Conservation (phyloP, 345 rosid genomes). For the Lepidium africanum region DNA sequence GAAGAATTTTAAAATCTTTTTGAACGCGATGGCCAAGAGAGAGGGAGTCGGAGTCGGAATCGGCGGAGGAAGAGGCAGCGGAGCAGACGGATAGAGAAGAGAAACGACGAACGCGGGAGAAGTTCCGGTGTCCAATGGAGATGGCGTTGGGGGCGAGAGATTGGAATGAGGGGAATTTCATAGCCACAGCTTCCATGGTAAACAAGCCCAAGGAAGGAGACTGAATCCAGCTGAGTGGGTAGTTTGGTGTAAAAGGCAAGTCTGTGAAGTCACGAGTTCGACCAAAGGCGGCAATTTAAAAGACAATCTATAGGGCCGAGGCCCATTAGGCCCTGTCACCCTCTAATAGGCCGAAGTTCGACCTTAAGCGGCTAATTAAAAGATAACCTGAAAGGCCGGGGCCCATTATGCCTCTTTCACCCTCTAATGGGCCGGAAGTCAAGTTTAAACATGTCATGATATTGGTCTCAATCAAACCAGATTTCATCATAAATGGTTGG, state of each 20-base stretch:
- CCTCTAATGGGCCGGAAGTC: not conserved
- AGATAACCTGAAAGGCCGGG: no score
- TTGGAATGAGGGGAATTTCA: constrained; percentile 46
- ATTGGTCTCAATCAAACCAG: not conserved
- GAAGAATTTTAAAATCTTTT: constrained; percentile 80
- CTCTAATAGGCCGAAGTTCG: no score
- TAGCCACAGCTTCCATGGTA: constrained; percentile 50
- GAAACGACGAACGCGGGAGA: constrained; percentile 6
- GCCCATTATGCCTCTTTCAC: no score
- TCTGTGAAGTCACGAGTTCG: not conserved
- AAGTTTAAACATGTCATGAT: not conserved
- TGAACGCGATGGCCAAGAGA: constrained; percentile 78
- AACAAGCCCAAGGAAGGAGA: not conserved
- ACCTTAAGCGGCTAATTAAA: no score
- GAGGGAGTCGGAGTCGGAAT: constrained; percentile 27
- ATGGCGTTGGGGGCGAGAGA: constrained; percentile 28
- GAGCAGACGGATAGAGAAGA: constrained; percentile 26
- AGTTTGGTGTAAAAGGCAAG: not conserved
- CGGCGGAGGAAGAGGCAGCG: constrained; percentile 27
- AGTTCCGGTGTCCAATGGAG: constrained; percentile 14
- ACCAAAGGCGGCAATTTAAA: not conserved
- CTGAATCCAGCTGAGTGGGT: not conserved
- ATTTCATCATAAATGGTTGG: not conserved
- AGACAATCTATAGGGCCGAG: no score
- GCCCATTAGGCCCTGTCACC: no score